Base-by-base conservation (phyloP, 805 yeast species). In the Suhomyces sp. region DNA sequence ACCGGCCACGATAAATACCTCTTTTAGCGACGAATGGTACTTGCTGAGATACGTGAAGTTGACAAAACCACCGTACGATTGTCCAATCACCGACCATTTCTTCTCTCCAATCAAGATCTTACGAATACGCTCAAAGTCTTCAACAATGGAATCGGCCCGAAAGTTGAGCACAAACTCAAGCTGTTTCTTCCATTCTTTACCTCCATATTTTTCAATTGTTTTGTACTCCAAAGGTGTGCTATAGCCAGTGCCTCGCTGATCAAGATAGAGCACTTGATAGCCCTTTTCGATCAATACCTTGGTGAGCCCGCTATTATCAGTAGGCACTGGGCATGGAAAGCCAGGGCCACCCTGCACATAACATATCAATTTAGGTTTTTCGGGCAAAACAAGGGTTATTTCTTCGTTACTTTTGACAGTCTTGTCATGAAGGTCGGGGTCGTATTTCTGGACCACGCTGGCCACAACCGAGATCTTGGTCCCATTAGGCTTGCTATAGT, bases 161-260 rank as follows among this genome's bases (percentile, higher is more conserved):
- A 81, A 83, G 51, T 74, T 64, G 35, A 71, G 52, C 8, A 83
- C 53, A 55, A 70, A 80, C 6, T 69, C 61, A 26, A 81, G 61
- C 52, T 76, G 80, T 24, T 53, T 56, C 3, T 57, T 52, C 13
- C 3, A 54, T 13, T 50, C 52, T 10, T 36, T 12, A 3, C 61
- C 57, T 5, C 64, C 60, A 15, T 55, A 49, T 6, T 52, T 46
- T 6, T 57, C 54, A 36, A 73, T 59, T 6, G 69, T 61, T 2
- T 56, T 60, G 2, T 66, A 61, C 46, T 79, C 81, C 17, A 83
- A 60, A 0, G 82, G 77, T 3, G 78, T 67, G 46, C 83, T 77
- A 24, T 78, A 62, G 0, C 87, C 87, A 0, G 87, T 83, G n/a
- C 87, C 87, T 60, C 87, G 65, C 61, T 83, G 87, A 66, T 83